These are phyloP conservation scores for Pseudocercospora fuligena DNA, from an alignment of 2,329 filamentous ascomycete species.

Conservation along the genomic window DNA sequence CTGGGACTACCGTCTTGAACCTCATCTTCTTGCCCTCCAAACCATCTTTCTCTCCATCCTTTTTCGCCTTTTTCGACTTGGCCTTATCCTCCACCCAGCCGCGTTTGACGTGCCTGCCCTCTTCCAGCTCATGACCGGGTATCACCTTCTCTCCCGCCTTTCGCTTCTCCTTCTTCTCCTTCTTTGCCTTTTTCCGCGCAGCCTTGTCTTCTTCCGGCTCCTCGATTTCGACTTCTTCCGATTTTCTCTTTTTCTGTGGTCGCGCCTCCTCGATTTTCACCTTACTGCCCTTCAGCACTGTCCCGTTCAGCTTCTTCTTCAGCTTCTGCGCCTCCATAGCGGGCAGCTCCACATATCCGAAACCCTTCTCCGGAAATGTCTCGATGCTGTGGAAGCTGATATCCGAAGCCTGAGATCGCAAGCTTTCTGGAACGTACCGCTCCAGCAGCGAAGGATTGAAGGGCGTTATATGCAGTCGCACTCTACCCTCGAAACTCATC, in stretches of 20 bases:
- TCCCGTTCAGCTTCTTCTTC: slow-evolving; percentile 87
- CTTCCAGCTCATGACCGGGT: slow-evolving; percentile 72
- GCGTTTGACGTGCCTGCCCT: slow-evolving; percentile 79
- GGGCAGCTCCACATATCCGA: slow-evolving; percentile 88
- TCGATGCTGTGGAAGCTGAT: slow-evolving; percentile 86
- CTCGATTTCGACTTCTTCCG: slow-evolving; percentile 38
- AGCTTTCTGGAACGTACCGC: slow-evolving; percentile 70
- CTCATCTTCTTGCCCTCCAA: slow-evolving; percentile 75
- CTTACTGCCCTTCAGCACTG: slow-evolving; percentile 81
- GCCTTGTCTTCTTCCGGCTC: slow-evolving; percentile 50
- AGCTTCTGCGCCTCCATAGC: slow-evolving; percentile 83
- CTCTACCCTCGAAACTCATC: slow-evolving; percentile 25
- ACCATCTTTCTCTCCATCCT: slow-evolving; percentile 61
- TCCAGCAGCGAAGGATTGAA: slow-evolving; percentile 76
- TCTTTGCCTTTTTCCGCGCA: slow-evolving; percentile 60
- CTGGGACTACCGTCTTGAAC: slow-evolving; percentile 77
- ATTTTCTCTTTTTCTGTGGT: slow-evolving; percentile 59
- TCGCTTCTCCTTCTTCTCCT: slow-evolving; percentile 57
- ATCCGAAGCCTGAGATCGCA: slow-evolving; percentile 71
- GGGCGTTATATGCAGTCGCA: slow-evolving; percentile 84
- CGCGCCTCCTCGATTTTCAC: slow-evolving; percentile 82
- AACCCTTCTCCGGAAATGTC: slow-evolving; percentile 87
- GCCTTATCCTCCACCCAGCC: slow-evolving; percentile 74
- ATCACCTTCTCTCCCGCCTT: slow-evolving; percentile 55
- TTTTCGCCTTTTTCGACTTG: slow-evolving; percentile 48